Evolutionary conservation across 176 grass and related monocot species (phyloP).

Genomic region (Aegilops tauschii): DNA sequence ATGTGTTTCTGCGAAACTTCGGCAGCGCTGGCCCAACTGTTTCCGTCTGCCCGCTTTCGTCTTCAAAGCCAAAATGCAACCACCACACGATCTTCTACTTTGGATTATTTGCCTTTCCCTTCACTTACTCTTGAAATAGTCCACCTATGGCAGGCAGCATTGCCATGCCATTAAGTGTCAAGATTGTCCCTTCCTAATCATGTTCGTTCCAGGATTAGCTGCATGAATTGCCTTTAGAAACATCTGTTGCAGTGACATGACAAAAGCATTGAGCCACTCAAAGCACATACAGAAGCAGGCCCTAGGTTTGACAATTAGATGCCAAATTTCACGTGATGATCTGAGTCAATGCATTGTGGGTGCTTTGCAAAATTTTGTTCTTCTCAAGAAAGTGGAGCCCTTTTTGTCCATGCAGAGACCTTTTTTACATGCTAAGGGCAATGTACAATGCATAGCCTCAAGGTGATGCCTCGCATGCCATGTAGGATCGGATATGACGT

Average conservation of each 20-base stretch:
- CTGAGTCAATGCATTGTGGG: constrained; percentile 37
- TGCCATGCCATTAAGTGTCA: constrained; percentile 7
- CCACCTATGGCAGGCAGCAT: background rate
- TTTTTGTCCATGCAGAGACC: constrained; percentile 23
- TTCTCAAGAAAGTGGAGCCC: constrained; percentile 52
- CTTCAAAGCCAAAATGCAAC: constrained; percentile 13
- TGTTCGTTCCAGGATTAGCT: constrained; percentile 4
- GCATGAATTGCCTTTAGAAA: constrained; percentile 14
- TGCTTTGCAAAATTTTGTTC: constrained; percentile 31
- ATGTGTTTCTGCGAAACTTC: constrained; percentile 20
- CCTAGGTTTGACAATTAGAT: constrained; percentile 46
- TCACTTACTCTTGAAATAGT: background rate
- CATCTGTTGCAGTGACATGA: constrained; percentile 16
- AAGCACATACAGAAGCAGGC: constrained; percentile 27
- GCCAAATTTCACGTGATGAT: constrained; percentile 1
- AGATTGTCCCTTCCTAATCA: constrained; percentile 24
- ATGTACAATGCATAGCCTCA: too few species aligned
- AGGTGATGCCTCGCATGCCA: too few species aligned
- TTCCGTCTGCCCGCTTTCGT: background rate
- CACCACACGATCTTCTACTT: background rate
- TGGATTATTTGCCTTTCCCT: background rate
- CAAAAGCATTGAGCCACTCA: constrained; percentile 54
- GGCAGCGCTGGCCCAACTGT: constrained; percentile 18
- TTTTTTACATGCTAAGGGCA: background rate
- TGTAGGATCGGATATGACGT: too few species aligned